These are phyloP conservation scores for Populus davidiana DNA, from an alignment of 345 rosid species.

Conservation along the genomic window DNA sequence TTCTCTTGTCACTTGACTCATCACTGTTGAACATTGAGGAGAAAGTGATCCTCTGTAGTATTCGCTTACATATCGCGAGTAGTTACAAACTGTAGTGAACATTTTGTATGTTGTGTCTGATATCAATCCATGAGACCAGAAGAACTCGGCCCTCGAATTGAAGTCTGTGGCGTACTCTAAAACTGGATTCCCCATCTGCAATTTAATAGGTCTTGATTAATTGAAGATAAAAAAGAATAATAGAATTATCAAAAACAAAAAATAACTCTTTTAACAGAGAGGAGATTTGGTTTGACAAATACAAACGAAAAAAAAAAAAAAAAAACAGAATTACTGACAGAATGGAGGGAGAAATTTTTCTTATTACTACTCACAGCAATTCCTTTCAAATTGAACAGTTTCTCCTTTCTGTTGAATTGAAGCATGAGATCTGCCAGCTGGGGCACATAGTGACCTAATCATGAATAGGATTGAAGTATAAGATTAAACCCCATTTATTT, in stretches of 20 bases:
- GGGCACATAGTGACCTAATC: constrained; percentile 85
- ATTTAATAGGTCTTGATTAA: background rate
- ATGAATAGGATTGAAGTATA: background rate
- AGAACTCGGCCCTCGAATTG: constrained; percentile 89
- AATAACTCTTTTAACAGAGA: background rate
- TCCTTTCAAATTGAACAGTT: constrained; percentile 82
- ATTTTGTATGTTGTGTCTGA: constrained; percentile 82
- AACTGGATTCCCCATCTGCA: constrained; percentile 93
- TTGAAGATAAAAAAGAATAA: background rate
- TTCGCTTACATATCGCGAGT: constrained; percentile 85
- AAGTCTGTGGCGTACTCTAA: constrained; percentile 82
- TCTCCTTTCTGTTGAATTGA: constrained; percentile 66
- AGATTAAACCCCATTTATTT: background rate
- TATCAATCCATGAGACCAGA: constrained; percentile 97
- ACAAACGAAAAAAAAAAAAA: background rate
- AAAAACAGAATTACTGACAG: background rate
- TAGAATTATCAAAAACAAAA: background rate
- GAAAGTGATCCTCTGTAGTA: constrained; percentile 75
- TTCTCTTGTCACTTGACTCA: constrained; percentile 75
- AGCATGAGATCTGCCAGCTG: constrained; percentile 86
- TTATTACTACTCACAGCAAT: constrained; percentile 63
- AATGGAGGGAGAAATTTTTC: background rate
- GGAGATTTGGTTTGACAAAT: background rate
- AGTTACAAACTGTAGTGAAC: constrained; percentile 85
- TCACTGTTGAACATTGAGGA: constrained; percentile 73